Evolutionary conservation across 805 yeast species (phyloP), one percentile per base, ranked within the genome.

Genomic region (Phaffomyces thermotolerans): DNA sequence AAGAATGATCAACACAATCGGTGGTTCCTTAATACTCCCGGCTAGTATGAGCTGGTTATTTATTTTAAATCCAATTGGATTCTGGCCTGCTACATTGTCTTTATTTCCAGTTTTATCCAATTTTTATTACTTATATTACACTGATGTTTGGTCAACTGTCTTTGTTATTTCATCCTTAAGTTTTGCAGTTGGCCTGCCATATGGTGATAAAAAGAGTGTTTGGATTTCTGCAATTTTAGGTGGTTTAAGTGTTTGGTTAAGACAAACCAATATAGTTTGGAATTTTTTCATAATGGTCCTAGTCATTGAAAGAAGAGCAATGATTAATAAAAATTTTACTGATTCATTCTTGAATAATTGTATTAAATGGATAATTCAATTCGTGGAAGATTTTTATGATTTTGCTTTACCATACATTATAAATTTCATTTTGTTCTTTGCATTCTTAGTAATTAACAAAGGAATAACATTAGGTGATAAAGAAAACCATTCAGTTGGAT

Each of bases 181-280:
- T 6, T 55, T 73, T 31, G 79, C 69, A 4, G 54, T 75, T 15
- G 66, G 66, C 0, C 42, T 63, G 17, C 71, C 71, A 4, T 58
- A 54, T 45, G 70, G 70, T 8, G 59, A 59, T 18, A 56, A 36
- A 9, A 48, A 37, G 9, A 67, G 72, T 45, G 53, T 67, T 17
- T 60, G 65, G 58, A 29, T 69, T 1, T 70, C 88, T 45, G 82
- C 83, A 0, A 3, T 74, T 6, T 51, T 81, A 23, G 85, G 86
- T 0, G 71, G 79, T 6, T 25, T 71, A 5, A 83, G 95, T 55
- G 67, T 93, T 32, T 65, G 75, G 57, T 82, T 93, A 58, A 75
- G 99, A 49, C 99, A 93, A 55, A 93, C 99, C 0, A 93, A 93
- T 55, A 80, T 93, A 30, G 68, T 89, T 0, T 93, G 99, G 99